These are phyloP conservation scores for Hyparrhenia diplandra DNA, from an alignment of 176 grass and related monocot species.

Conservation along the genomic window DNA sequence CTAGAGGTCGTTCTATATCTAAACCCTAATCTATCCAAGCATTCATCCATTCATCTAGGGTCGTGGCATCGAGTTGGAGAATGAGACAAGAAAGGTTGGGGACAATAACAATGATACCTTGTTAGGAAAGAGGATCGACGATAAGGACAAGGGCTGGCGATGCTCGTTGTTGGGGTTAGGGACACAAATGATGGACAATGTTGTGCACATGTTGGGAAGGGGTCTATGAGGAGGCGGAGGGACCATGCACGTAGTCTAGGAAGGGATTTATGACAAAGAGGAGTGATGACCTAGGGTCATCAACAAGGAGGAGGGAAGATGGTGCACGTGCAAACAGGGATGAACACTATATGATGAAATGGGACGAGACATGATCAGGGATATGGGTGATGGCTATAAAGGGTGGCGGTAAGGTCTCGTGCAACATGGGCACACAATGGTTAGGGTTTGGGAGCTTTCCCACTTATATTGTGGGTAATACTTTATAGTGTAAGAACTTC, in stretches of 20 bases:
- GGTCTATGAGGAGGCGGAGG: background rate
- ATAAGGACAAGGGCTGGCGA: background rate
- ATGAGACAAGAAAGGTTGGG: background rate
- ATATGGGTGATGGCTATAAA: background rate
- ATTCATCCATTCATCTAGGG: background rate
- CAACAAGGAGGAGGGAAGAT: background rate
- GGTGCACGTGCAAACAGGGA: no score
- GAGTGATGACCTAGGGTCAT: no score
- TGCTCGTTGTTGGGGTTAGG: background rate
- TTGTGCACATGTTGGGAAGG: background rate
- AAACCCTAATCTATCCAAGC: background rate
- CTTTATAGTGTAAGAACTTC: background rate
- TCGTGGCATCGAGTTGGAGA: background rate
- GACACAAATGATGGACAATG: background rate
- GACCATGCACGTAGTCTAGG: background rate
- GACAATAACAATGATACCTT: no score
- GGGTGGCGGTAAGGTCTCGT: rapidly evolving
- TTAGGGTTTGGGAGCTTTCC: background rate
- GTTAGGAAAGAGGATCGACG: background rate
- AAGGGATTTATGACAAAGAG: background rate
- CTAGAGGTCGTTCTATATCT: no score
- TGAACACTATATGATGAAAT: no score
- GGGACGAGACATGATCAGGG: no score
- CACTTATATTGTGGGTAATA: background rate
- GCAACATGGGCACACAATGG: background rate